Conservation (phyloP, 2,329 filamentous ascomycete genomes). For the Leptographium wingfieldii region DNA sequence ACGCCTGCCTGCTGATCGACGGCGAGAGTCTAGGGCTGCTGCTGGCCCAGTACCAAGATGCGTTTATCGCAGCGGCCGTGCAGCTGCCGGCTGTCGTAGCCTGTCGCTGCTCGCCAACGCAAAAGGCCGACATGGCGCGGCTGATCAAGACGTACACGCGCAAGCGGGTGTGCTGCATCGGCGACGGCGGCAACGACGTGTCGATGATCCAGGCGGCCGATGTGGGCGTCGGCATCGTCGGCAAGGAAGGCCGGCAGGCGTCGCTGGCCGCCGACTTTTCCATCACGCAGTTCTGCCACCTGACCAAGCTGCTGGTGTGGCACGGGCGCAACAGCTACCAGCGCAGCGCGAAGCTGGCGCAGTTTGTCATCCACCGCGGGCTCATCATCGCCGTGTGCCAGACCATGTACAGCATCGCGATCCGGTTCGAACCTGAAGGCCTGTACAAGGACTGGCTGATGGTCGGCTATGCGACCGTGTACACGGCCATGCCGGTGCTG, state of each 20-base stretch:
- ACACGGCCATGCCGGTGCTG: slow-evolving; percentile 87
- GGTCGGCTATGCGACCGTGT: slow-evolving; percentile 91
- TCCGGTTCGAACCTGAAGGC: slow-evolving; percentile 84
- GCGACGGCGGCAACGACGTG: slow-evolving; percentile 95
- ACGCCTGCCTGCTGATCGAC: slow-evolving; percentile 82
- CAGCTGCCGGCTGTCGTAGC: slow-evolving; percentile 84
- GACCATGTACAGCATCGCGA: slow-evolving; percentile 92
- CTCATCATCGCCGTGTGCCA: slow-evolving; percentile 93
- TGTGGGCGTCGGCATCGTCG: slow-evolving; percentile 93
- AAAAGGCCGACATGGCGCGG: slow-evolving; percentile 87
- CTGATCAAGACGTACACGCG: slow-evolving; percentile 85
- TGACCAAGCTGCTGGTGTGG: slow-evolving; percentile 97
- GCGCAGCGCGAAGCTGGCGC: slow-evolving; percentile 83
- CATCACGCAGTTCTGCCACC: slow-evolving; percentile 86
- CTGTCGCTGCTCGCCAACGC: slow-evolving; percentile 90
- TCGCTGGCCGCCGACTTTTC: slow-evolving; percentile 93
- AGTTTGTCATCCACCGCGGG: slow-evolving; percentile 96
- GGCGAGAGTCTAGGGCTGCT: slow-evolving; percentile 81
- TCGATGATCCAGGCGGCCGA: slow-evolving; percentile 99
- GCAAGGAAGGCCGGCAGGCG: slow-evolving; percentile 92
- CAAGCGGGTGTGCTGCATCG: slow-evolving; percentile 94
- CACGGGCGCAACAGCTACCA: slow-evolving; percentile 97
- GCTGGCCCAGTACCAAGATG: slow-evolving; percentile 65
- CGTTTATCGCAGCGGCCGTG: slow-evolving; percentile 84
- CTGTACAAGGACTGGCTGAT: slow-evolving; percentile 95